phyloP scores from a whole-genome alignment of 2,329 filamentous ascomycete genomes.

The Arthroderma sp. region DNA sequence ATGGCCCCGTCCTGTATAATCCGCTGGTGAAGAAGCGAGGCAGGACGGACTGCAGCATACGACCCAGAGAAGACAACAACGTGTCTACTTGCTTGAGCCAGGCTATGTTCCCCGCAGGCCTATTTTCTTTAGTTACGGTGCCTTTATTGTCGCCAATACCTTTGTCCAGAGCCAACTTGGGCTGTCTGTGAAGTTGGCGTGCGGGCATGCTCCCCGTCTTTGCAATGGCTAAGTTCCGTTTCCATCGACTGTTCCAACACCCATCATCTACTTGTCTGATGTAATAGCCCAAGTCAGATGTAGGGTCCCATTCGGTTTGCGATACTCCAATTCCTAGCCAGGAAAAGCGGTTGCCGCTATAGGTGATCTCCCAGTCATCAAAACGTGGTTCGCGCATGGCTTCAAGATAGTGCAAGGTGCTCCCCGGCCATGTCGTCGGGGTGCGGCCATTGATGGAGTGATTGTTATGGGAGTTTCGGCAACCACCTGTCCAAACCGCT shows the following conservation, averaged over 20 bases:
- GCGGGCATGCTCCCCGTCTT: too few relatives aligned
- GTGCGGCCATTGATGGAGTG: constrained; percentile 6
- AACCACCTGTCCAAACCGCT: constrained; percentile 1
- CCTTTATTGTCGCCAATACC: too few relatives aligned
- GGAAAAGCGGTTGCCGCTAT: constrained; percentile 11
- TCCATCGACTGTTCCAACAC: not conserved
- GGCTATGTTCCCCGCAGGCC: too few relatives aligned
- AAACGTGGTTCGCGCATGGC: constrained; percentile 8
- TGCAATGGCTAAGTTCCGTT: too few relatives aligned
- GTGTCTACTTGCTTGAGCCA: too few relatives aligned
- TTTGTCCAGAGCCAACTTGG: too few relatives aligned
- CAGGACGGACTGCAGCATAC: too few relatives aligned
- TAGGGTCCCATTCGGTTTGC: constrained; percentile 2
- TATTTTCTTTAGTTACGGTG: too few relatives aligned
- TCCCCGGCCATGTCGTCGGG: constrained; percentile 12
- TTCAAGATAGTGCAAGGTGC: constrained; percentile 12
- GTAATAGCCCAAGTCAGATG: constrained; percentile 1
- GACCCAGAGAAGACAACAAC: too few relatives aligned
- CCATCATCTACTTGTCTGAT: not conserved
- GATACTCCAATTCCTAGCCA: constrained; percentile 13
- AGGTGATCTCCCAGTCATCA: constrained; percentile 13
- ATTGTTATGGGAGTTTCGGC: not conserved
- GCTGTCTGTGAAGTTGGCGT: too few relatives aligned
- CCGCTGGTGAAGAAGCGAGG: too few relatives aligned
- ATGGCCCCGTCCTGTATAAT: too few relatives aligned